These are phyloP conservation scores for Prunus padus DNA, from an alignment of 306 rosid genomes.

Conservation along the genomic window DNA sequence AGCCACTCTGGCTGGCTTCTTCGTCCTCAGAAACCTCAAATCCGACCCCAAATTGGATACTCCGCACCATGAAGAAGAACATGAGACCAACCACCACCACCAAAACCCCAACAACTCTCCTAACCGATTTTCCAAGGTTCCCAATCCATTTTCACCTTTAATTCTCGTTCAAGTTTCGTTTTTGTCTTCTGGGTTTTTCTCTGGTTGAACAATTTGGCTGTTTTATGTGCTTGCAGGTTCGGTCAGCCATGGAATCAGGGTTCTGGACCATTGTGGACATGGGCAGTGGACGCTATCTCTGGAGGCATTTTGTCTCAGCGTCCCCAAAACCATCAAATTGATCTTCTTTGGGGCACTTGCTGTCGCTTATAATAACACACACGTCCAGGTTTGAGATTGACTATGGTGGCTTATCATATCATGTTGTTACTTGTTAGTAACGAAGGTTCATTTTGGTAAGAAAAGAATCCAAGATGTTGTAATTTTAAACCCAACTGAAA, in stretches of 20 bases:
- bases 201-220: slow-evolving; percentile 6
- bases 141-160: neutral
- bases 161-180: neutral
- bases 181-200: slow-evolving; percentile 16
- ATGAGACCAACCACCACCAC: neutral
- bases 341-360: slow-evolving; percentile 10
- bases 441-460: too few species aligned
- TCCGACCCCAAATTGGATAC: slow-evolving; percentile 29
- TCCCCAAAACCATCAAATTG: slow-evolving; percentile 51
- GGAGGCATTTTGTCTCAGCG: slow-evolving; percentile 70
- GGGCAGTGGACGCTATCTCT: slow-evolving; percentile 93
- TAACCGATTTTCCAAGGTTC: slow-evolving; percentile 37
- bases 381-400: slow-evolving; percentile 30
- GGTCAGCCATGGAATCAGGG: slow-evolving; percentile 58
- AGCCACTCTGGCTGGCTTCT: slow-evolving; percentile 95
- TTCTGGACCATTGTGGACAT: slow-evolving; percentile 88
- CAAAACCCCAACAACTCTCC: slow-evolving; percentile 41
- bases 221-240: slow-evolving; percentile 40
- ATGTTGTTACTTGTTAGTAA: too few species aligned
- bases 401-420: neutral
- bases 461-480: neutral
- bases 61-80: neutral
- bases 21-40: slow-evolving; percentile 75
- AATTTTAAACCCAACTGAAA: slow-evolving; percentile 6
- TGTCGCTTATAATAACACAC: neutral